Evolutionary conservation across 2,329 filamentous ascomycete genomes (phyloP).

Genomic region (Monosporascus sp.): DNA sequence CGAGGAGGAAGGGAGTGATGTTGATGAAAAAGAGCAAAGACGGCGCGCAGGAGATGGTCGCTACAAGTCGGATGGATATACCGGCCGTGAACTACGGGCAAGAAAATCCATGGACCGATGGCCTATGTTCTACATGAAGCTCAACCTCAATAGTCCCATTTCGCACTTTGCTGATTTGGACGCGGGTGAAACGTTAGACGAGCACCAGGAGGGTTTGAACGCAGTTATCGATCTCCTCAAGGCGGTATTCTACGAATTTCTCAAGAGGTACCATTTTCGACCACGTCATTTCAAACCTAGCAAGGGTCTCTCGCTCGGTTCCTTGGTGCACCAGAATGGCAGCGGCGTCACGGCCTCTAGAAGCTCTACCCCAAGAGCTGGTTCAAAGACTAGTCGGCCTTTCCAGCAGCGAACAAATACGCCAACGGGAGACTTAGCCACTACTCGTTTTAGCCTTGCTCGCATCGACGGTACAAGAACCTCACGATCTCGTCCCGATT

Average conservation of each 20-base stretch:
- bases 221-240: constrained; percentile 59
- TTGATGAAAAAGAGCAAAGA: constrained; percentile 27
- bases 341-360: constrained; percentile 5
- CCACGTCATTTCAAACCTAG: constrained; percentile 35
- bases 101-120: constrained; percentile 71
- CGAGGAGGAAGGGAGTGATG: constrained; percentile 41
- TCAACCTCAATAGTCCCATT: constrained; percentile 36
- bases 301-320: constrained; percentile 1
- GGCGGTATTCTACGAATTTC: constrained; percentile 66
- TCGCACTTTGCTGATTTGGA: constrained; percentile 15
- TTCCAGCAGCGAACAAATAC: constrained; percentile 1
- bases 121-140: constrained; percentile 83
- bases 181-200: constrained; percentile 38
- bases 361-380: constrained; percentile 6
- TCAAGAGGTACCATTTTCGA: constrained; percentile 66
- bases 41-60: constrained; percentile 13
- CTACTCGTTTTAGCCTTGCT: constrained; percentile 29
- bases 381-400: not conserved
- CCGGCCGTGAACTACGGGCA: constrained; percentile 45
- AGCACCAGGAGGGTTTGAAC: constrained; percentile 44
- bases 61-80: constrained; percentile 42
- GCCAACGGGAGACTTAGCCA: constrained; percentile 20
- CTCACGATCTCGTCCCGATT: constrained; percentile 23
- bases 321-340: not conserved
- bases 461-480: constrained; percentile 28